phyloP scores from a whole-genome alignment of 495 filamentous ascomycete genomes.

The Cercophora samala region DNA sequence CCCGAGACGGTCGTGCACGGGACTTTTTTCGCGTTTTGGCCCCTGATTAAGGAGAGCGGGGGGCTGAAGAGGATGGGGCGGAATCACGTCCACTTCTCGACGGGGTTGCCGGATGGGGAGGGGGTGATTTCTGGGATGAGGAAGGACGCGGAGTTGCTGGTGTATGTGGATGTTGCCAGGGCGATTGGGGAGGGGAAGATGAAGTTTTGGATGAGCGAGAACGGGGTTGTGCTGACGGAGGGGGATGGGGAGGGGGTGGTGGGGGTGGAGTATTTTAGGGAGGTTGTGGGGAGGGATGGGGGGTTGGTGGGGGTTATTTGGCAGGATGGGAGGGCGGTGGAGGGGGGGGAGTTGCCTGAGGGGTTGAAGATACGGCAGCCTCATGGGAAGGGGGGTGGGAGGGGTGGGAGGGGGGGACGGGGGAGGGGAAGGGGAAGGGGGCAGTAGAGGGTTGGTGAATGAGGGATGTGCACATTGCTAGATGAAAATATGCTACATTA shows the following conservation, averaged over 20 bases:
- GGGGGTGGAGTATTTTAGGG: slow-evolving; percentile 42
- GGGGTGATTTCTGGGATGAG: slow-evolving; percentile 85
- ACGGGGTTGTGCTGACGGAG: slow-evolving; percentile 66
- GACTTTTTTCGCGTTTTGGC: slow-evolving; percentile 76
- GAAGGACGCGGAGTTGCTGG: slow-evolving; percentile 67
- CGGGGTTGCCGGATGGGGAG: slow-evolving; percentile 54
- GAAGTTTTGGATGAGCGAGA: slow-evolving; percentile 81
- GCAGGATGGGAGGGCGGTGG: slow-evolving; percentile 59
- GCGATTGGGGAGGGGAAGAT: slow-evolving; percentile 60
- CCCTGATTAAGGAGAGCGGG: slow-evolving; percentile 64
- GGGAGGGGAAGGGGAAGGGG: slow-evolving; percentile 16
- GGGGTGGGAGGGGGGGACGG: slow-evolving; percentile 21
- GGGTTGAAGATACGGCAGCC: slow-evolving; percentile 42
- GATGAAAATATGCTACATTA: too few relatives aligned
- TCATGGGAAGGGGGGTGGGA: slow-evolving; percentile 42
- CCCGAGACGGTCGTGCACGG: slow-evolving; percentile 77
- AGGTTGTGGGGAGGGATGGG: slow-evolving; percentile 57
- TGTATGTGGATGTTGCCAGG: slow-evolving; percentile 72
- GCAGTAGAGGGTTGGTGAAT: too few relatives aligned
- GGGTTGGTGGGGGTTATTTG: slow-evolving; percentile 59
- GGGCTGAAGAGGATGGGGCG: slow-evolving; percentile 76
- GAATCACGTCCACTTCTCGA: slow-evolving; percentile 84
- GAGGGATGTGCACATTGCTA: too few relatives aligned
- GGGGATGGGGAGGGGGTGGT: slow-evolving; percentile 47
- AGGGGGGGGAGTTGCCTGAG: slow-evolving; percentile 55